phyloP scores from a whole-genome alignment of 169 alveolate species.

The Babesia ovis region DNA sequence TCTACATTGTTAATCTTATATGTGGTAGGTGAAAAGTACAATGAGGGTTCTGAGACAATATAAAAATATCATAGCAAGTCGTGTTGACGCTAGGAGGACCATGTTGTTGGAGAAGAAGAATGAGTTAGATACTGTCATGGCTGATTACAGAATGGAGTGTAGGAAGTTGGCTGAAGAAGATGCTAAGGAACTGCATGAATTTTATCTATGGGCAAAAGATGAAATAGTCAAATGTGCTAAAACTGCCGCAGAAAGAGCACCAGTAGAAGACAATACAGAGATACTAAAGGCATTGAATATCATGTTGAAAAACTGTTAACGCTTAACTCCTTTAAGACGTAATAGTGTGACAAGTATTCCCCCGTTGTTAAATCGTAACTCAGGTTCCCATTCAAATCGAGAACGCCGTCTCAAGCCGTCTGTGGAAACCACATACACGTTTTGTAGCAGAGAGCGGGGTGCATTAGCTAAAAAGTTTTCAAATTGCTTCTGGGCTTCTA shows the following conservation, averaged over 20 bases:
- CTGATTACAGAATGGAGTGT: slow-evolving; percentile 39
- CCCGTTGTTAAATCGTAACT: slow-evolving; percentile 55
- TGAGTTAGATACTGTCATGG: slow-evolving; percentile 36
- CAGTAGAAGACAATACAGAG: slow-evolving; percentile 17
- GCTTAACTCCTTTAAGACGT: slow-evolving; percentile 2
- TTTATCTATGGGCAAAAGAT: slow-evolving; percentile 54
- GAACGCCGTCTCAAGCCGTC: slow-evolving; percentile 37
- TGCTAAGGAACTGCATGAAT: slow-evolving; percentile 36
- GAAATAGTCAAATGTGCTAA: slow-evolving; percentile 46
- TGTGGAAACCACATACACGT: slow-evolving; percentile 54
- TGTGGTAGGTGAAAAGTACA: slow-evolving; percentile 20
- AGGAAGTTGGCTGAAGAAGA: slow-evolving; percentile 31
- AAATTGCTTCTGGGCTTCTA: slow-evolving; percentile 14
- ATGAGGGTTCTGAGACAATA: slow-evolving; percentile 22
- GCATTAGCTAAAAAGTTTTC: slow-evolving; percentile 6
- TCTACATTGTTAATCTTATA: background rate
- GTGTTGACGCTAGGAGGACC: background rate
- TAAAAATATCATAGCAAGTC: slow-evolving; percentile 1
- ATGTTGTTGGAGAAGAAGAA: slow-evolving; percentile 37
- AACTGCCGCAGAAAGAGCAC: slow-evolving; percentile 14
- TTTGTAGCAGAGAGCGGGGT: background rate
- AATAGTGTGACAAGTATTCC: slow-evolving; percentile 57
- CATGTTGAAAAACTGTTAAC: slow-evolving; percentile 27
- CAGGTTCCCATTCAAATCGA: slow-evolving; percentile 46
- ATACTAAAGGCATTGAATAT: slow-evolving; percentile 10